Evolutionary conservation across 768 basidiomycete species (phyloP), one percentile per base, ranked within the genome.

Genomic region (Austroboletus eburneus): DNA sequence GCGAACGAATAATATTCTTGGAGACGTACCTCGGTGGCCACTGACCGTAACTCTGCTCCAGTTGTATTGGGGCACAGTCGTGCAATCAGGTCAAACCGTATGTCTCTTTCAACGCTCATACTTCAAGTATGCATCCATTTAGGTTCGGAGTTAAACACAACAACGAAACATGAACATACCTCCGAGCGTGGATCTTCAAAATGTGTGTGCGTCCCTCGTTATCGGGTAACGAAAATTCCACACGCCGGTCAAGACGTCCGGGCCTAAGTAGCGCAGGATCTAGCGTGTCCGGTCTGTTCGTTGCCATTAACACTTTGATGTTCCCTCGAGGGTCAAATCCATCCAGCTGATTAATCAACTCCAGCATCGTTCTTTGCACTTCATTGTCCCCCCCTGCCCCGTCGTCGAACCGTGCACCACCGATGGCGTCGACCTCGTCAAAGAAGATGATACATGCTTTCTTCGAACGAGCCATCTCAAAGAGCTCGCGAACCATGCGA

Each of bases 401-500:
- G 62, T 99, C 96, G 59, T 98, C 96, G 60, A 95, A 96, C 40
- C 96, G 81, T 16, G 96, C 96, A 45, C 96, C 96, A 65, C 96
- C 96, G 50, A 98, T 91, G 38, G 96, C 96, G 58, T 98, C 96
- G 13, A 99, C 83, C 74, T 98, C 96, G 57, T 99, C 96, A 55
- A 99, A 98, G 72, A 99, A 99, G 62, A 99, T 97, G 63, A 99
- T 98, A 62, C 96, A 98, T 2, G 96, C 96, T 69, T 98, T 98
- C 75, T 98, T 98, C 55, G 85, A 85, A 52, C 96, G 80, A 24
- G 96, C 96, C 95, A 98, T 97, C 70, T 98, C 96, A 68, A 99
- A 99, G 48, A 98, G 73, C 63, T 98, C 96, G 39, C 96, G 85
- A 16, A 99, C 94, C 96, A 98, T 97, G 49, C 96, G 78, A 7